Base-by-base conservation (phyloP, 495 filamentous ascomycete species). In the Massariosphaeria phaeospora region DNA sequence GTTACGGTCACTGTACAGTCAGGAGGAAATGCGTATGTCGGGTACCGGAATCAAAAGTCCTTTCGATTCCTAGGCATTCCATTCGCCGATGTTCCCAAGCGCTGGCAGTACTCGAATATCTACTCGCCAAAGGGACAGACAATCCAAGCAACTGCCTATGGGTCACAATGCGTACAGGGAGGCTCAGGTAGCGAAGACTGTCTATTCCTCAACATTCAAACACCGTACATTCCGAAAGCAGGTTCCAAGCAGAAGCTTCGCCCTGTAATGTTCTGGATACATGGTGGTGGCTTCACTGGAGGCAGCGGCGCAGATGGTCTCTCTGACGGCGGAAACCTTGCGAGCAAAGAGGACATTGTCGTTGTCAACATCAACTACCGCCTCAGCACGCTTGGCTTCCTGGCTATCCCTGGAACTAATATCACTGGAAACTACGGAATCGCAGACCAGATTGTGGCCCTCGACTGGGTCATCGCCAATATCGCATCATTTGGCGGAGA, bases 11-110 rank as follows among this genome's bases (percentile, higher is more conserved):
- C 44, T n/a, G 59, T 75, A 21, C 20, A 57, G 8, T 66, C 72
- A 1, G 55, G 61, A 17, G 69, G 72, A 6, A 66, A 77, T 36
- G 65, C 58, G 1, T 70, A 73, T 44, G 54, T 66, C 9, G 77
- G 77, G 3, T 76, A 70, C 52, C 69, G 75, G n/a, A 75, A 80
- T 63, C 67, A 74, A 27, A 75, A 74, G 38, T 77, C 74, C 10
- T 79, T 78, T 63, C 73, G 75, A 3, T 81, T 81, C 55, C 62
- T 74, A 2, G 76, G 76, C 1, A 69, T 79, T 10, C 73, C 72
- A 7, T 79, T 76, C 42, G 78, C 78, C 11, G 65, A 76, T 44
- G 59, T 67, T 15, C 75, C 75, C 2, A 43, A 72, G 39, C 70
- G 76, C 10, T 76, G 73, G 34, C 64, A 69, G 8, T 76, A 79